A percentile compares a stretch with the other conserved stretches of the same genome.
Conservation (phyloP, 1,139 yeast species). For the Taphrina deformans region DNA sequence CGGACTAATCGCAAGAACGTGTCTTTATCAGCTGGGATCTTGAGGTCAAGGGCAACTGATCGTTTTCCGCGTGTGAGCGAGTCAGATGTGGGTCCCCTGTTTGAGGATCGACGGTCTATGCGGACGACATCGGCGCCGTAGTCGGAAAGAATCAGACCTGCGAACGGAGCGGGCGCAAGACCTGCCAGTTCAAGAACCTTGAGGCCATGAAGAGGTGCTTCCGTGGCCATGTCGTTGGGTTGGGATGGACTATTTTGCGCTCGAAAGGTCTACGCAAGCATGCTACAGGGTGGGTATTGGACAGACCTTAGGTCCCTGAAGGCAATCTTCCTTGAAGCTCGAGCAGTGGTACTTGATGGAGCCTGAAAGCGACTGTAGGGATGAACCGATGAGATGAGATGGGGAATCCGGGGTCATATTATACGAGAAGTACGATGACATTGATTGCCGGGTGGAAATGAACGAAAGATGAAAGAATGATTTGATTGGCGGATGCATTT, state of each 20-base stretch:
- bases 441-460: neutral
- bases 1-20: constrained; percentile 41
- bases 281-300: no score
- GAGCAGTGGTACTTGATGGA: no score
- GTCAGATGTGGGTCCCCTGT: constrained; percentile 41
- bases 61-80: constrained; percentile 46
- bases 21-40: constrained; percentile 41
- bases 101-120: constrained; percentile 40
- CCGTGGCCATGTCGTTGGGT: neutral
- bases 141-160: constrained; percentile 44
- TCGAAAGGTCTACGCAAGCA: no score
- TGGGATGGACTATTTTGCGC: no score
- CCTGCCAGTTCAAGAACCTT: constrained; percentile 40
- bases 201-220: constrained; percentile 22
- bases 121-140: constrained; percentile 47
- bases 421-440: no score
- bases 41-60: constrained; percentile 44
- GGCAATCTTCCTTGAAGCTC: no score
- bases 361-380: no score
- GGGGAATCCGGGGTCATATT: constrained; percentile 1
- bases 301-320: no score
- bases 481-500: neutral
- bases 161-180: constrained; percentile 41
- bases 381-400: neutral
- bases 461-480: neutral